These are phyloP conservation scores for Metschnikowia reukaufii DNA, from an alignment of 805 yeast species.

Conservation along the genomic window DNA sequence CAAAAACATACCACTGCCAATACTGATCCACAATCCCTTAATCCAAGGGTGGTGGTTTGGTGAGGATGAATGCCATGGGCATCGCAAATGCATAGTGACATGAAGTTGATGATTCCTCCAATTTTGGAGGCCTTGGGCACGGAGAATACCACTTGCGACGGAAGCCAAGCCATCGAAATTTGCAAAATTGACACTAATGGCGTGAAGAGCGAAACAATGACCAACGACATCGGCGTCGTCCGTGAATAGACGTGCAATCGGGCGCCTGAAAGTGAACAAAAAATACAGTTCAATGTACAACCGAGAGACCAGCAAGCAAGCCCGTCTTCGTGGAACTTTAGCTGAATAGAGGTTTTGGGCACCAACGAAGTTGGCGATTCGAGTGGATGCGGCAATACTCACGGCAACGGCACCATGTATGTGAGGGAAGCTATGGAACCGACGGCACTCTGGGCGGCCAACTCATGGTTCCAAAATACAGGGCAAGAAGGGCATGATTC, in stretches of 20 bases:
- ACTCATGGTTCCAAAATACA: conserved; percentile 49
- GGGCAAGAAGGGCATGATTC: conserved; percentile 48
- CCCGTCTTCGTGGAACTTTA: conserved; percentile 36
- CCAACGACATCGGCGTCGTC: conserved; percentile 56
- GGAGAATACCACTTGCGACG: conserved; percentile 67
- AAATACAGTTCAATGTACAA: conserved; percentile 44
- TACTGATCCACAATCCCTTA: conserved; percentile 72
- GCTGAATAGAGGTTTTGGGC: conserved; percentile 42
- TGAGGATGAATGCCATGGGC: conserved; percentile 63
- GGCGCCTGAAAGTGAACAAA: conserved; percentile 46
- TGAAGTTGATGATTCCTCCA: conserved; percentile 67
- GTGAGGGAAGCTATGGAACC: conserved; percentile 46
- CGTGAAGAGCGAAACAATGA: conserved; percentile 52
- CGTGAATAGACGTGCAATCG: conserved; percentile 61
- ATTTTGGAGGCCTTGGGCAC: conserved; percentile 78
- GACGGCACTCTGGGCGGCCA: conserved; percentile 54
- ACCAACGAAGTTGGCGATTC: conserved; percentile 47
- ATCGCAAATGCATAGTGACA: conserved; percentile 72
- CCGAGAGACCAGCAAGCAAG: conserved; percentile 29
- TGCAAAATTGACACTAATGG: conserved; percentile 69
- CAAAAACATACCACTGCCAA: conserved; percentile 60
- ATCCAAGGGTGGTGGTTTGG: conserved; percentile 47
- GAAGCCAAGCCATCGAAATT: conserved; percentile 70
- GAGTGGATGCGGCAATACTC: conserved; percentile 44
- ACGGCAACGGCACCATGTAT: conserved; percentile 48